Percentiles rank a stretch among this genome's conserved stretches.
Evolutionary conservation across 2,329 filamentous ascomycete genomes (phyloP).

Genomic region (Hypoxylon sp.): DNA sequence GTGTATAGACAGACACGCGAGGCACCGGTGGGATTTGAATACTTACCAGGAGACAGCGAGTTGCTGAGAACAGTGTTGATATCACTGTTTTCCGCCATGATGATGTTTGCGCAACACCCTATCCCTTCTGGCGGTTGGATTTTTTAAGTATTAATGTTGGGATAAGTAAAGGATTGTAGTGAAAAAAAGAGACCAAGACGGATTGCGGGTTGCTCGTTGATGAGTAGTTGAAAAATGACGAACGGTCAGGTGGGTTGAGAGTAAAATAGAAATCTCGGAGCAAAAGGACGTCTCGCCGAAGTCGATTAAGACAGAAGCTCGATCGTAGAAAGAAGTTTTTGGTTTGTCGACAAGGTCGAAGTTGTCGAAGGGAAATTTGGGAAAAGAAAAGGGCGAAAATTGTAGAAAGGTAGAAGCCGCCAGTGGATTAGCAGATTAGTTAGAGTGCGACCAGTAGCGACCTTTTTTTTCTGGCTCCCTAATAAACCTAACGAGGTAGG

Average conservation of each 20-base stretch:
- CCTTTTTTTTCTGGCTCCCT: conserved; percentile 28
- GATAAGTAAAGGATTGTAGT: conserved; percentile 1
- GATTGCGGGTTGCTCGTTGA: conserved; percentile 19
- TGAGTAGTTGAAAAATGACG: conserved; percentile 13
- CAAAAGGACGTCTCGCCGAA: conserved; percentile 9
- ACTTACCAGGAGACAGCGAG: conserved; percentile 92
- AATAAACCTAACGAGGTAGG: conserved; percentile 35
- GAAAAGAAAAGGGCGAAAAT: conserved; percentile 40
- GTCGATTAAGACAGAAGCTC: conserved; percentile 37
- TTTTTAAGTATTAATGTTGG: conserved; percentile 17
- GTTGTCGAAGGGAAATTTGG: conserved; percentile 35
- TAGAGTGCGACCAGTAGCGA: conserved; percentile 36
- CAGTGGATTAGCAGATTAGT: conserved; percentile 18
- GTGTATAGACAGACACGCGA: conserved; percentile 24
- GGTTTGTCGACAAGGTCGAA: conserved; percentile 28
- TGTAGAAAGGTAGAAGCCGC: conserved; percentile 38
- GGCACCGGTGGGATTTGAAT: conserved; percentile 18
- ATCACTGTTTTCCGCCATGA: conserved; percentile 77
- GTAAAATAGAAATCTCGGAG: conserved; percentile 12
- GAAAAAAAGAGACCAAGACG: conserved; percentile 20
- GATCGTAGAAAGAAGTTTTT: conserved; percentile 32
- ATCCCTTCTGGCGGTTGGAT: conserved; percentile 4
- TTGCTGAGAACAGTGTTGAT: conserved; percentile 98
- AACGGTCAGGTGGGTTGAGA: neutral
- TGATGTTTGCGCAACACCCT: conserved; percentile 49